Conservation (phyloP, 2,329 filamentous ascomycete genomes). For the Fusarium siculi region DNA sequence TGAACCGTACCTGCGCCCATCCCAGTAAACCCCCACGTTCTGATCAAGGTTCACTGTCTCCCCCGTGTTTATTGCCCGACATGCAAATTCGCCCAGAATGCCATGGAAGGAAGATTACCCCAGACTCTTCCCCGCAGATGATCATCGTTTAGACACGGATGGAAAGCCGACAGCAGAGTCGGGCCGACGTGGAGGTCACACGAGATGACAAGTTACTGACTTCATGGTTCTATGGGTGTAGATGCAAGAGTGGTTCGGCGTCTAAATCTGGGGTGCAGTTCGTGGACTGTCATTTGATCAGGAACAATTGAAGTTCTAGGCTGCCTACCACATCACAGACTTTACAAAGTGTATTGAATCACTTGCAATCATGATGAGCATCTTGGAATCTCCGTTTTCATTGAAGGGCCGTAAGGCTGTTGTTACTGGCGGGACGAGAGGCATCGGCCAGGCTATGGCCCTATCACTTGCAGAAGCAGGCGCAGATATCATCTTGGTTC, state of each 20-base stretch:
- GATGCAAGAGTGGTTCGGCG: neutral
- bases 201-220: neutral
- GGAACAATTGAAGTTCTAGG: rapidly evolving
- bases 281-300: neutral
- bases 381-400: conserved; percentile 55
- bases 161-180: neutral
- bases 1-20: neutral
- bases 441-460: conserved; percentile 67
- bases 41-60: neutral
- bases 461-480: conserved; percentile 68
- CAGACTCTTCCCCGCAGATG: neutral
- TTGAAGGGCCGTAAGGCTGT: conserved; percentile 66
- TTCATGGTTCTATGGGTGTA: neutral
- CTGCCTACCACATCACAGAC: neutral
- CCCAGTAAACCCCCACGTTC: neutral
- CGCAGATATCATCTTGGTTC: conserved; percentile 66
- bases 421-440: conserved; percentile 66
- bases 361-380: neutral
- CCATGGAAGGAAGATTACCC: neutral
- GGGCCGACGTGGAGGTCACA: neutral
- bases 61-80: conserved; percentile 12
- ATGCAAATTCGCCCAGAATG: neutral
- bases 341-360: neutral
- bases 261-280: neutral
- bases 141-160: neutral